Evolutionary conservation across 441 rosid species (phyloP).

Genomic region (Adansonia rubrostipa): DNA sequence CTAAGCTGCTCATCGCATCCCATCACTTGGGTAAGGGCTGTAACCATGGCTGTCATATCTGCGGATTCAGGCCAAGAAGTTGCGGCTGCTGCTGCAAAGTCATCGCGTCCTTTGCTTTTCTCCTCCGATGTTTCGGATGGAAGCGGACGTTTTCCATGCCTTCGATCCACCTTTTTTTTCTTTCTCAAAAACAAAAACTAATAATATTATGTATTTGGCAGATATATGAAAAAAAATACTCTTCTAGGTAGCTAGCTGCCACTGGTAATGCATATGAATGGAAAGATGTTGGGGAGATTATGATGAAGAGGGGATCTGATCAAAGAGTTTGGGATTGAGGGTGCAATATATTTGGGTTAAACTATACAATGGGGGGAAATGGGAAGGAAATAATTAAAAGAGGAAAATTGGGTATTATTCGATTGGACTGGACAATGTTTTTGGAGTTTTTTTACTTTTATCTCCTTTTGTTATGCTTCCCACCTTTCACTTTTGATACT

Average conservation of each 20-base stretch:
- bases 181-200: neutral
- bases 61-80: slow-evolving; percentile 56
- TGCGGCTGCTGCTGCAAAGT: slow-evolving; percentile 30
- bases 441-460: neutral
- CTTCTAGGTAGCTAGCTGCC: neutral
- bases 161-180: slow-evolving; percentile 73
- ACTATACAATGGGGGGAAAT: slow-evolving; percentile 7
- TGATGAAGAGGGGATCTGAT: neutral
- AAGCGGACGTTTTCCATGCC: slow-evolving; percentile 89
- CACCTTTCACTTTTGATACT: no score
- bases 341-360: neutral
- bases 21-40: slow-evolving; percentile 66
- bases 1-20: slow-evolving; percentile 31
- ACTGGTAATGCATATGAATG: neutral
- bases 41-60: slow-evolving; percentile 83
- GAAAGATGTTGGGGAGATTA: neutral
- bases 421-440: neutral
- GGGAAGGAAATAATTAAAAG: neutral
- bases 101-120: slow-evolving; percentile 38
- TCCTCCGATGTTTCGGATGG: slow-evolving; percentile 79
- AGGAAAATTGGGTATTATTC: neutral
- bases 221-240: neutral
- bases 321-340: neutral
- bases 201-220: neutral
- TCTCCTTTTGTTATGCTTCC: neutral